phyloP scores from a whole-genome alignment of 495 filamentous ascomycete species.

The Cairneyella variabilis region DNA sequence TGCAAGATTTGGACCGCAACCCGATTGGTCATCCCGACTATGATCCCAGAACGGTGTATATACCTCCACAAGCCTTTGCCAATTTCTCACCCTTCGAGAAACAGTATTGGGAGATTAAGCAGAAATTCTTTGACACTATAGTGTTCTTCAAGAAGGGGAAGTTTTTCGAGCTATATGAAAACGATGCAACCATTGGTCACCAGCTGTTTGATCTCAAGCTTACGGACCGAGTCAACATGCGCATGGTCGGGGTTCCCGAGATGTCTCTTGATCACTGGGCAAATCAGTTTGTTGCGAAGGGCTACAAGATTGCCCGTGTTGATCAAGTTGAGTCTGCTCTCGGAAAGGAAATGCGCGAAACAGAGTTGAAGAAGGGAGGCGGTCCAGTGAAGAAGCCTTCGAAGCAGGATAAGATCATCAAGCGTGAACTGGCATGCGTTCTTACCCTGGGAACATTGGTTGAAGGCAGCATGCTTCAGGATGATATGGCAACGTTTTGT shows the following conservation, averaged over 20 bases:
- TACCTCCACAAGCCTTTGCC: slow-evolving; percentile 71
- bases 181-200: slow-evolving; percentile 95
- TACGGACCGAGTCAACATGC: slow-evolving; percentile 98
- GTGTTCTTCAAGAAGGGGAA: slow-evolving; percentile 99
- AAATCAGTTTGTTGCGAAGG: slow-evolving; percentile 90
- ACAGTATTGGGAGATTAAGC: slow-evolving; percentile 99
- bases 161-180: slow-evolving; percentile 98
- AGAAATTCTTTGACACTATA: slow-evolving; percentile 94
- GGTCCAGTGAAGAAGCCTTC: slow-evolving; percentile 46
- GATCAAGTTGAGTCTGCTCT: slow-evolving; percentile 95
- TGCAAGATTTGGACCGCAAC: slow-evolving; percentile 78
- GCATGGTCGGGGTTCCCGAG: slow-evolving; percentile 94
- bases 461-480: slow-evolving; percentile 93
- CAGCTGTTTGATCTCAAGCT: slow-evolving; percentile 97
- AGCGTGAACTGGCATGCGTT: slow-evolving; percentile 83
- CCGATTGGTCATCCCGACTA: slow-evolving; percentile 80
- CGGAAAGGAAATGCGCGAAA: slow-evolving; percentile 97
- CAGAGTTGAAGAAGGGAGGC: slow-evolving; percentile 37
- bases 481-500: slow-evolving; percentile 96
- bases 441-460: slow-evolving; percentile 90
- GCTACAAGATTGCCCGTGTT: slow-evolving; percentile 93
- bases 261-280: slow-evolving; percentile 88
- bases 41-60: slow-evolving; percentile 85
- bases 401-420: slow-evolving; percentile 87
- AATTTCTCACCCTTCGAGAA: slow-evolving; percentile 93